A percentile compares a stretch with the other conserved stretches of the same genome.
Evolutionary conservation across 768 basidiomycete species (phyloP).

Genomic region (Trametes gibbosa): DNA sequence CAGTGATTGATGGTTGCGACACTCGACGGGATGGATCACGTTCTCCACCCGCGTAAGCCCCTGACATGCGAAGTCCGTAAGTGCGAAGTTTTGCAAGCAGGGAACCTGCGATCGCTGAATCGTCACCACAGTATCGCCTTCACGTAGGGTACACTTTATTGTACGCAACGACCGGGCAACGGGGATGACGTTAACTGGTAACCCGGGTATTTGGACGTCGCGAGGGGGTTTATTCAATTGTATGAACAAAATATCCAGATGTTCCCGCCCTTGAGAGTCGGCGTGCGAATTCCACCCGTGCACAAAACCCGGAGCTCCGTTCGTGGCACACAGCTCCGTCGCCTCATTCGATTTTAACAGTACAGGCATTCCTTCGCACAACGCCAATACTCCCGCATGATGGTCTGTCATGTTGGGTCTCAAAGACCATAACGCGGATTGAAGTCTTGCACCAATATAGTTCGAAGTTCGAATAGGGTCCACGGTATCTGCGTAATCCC

Average conservation of each 20-base stretch:
- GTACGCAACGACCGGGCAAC: background rate
- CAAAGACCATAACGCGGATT: constrained; percentile 18
- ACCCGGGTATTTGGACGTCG: background rate
- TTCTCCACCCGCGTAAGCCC: constrained; percentile 11
- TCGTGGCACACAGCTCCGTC: constrained; percentile 22
- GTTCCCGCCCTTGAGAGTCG: background rate
- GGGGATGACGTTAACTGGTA: constrained; percentile 18
- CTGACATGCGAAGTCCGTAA: constrained; percentile 17
- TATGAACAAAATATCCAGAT: background rate
- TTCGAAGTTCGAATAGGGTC: no score
- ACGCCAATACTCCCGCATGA: constrained; percentile 10
- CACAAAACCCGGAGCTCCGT: constrained; percentile 17
- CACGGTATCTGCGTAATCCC: no score
- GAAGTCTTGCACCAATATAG: background rate
- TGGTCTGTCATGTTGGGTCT: constrained; percentile 15
- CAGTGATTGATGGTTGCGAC: constrained; percentile 6
- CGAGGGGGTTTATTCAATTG: background rate
- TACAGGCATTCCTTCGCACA: constrained; percentile 18
- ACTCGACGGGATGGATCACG: constrained; percentile 10
- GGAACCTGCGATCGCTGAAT: background rate
- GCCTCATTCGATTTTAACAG: constrained; percentile 9
- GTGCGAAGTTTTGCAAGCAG: constrained; percentile 14
- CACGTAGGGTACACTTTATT: background rate
- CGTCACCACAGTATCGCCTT: background rate
- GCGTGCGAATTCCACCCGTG: constrained; percentile 3